Conservation (phyloP, 768 basidiomycete species). For the Wakefieldia striispora region DNA sequence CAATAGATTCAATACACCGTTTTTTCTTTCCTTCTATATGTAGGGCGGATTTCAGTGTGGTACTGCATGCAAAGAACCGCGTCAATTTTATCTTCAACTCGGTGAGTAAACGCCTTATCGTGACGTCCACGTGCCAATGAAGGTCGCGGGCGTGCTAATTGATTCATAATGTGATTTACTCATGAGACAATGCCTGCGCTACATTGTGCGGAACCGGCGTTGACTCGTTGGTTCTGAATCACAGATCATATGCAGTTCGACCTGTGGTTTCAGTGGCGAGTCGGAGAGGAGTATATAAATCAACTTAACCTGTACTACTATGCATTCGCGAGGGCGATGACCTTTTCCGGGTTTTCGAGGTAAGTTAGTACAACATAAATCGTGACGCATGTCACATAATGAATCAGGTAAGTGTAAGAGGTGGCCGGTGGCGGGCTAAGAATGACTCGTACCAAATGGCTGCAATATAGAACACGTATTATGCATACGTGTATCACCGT, state of each 20-base stretch:
- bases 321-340: too few species aligned
- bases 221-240: not conserved
- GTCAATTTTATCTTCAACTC: slow-evolving; percentile 5
- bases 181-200: not conserved
- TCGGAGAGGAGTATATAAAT: not conserved
- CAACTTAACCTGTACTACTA: too few species aligned
- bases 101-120: not conserved
- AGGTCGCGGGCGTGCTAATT: not conserved
- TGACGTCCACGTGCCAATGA: slow-evolving; percentile 10
- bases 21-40: not conserved
- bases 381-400: too few species aligned
- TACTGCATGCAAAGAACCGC: not conserved
- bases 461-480: slow-evolving; percentile 19
- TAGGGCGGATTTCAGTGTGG: not conserved
- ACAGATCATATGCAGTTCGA: not conserved
- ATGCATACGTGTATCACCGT: slow-evolving; percentile 10
- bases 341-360: too few species aligned
- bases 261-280: not conserved
- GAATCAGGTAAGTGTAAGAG: too few species aligned
- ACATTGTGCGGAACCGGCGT: not conserved
- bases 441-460: not conserved
- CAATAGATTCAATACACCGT: slow-evolving; percentile 16
- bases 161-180: too few species aligned
- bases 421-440: not conserved
- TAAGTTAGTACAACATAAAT: too few species aligned